Evolutionary conservation across 805 yeast genomes (phyloP), one percentile per base, ranked within the genome.

Genomic region (Nakazawaea wyomingensis): DNA sequence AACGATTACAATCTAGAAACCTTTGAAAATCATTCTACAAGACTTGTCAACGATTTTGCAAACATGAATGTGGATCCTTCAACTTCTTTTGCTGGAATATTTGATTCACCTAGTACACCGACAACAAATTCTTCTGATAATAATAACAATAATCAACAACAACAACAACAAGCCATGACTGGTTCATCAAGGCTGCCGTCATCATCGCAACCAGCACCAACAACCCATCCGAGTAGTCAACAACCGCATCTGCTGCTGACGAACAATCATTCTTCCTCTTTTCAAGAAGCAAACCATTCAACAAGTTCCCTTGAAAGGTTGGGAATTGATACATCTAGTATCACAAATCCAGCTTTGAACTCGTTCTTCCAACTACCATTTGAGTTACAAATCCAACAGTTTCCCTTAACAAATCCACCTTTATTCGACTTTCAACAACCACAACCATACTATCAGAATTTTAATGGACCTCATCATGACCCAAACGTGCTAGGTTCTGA

Each of bases 321-420:
- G 13, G 35, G 18, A 4, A 28, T 41, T 6, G 35, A 30, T 21
- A 34, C 45, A 6, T 13, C 39, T 0, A 38, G 27, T 20, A 44
- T 44, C 9, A 39, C 37, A 16, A 44, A 44, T 24, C 47, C 43
- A 21, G 39, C 37, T 29, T 31, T 44, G 11, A 44, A 44, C 28
- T 39, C 43, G 4, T 44, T 44, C 19, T 44, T 44, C 43, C 47
- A 44, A 24, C 19, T 44, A 20, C 47, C 47, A 5, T 44, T 44
- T 22, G 47, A 44, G 20, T 29, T 44, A 21, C 47, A 44, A 39
- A 29, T 62, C 30, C 68, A 64, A 39, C 62, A 55, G 37, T 61
- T 64, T 37, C 48, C 62, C 17, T 39, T 61, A 19, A 61, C 63
- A 14, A 63, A 63, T 39, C 68, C 68, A 2, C 68, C 68, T 3